phyloP scores from a whole-genome alignment of 345 rosid species.

The Melaleuca quinquenervia region DNA sequence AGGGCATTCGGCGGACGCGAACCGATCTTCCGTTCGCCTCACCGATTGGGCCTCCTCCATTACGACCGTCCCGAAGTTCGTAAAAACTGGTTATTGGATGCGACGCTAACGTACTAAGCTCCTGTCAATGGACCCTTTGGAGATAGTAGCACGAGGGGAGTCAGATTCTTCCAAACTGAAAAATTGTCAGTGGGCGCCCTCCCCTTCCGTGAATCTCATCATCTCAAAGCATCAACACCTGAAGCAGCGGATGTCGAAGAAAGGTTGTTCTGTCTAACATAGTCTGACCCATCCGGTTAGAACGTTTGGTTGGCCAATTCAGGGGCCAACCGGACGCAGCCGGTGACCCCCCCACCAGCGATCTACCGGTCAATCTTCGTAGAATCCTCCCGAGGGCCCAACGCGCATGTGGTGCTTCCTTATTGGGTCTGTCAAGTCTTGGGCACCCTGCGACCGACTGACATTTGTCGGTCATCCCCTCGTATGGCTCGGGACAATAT shows the following conservation, averaged over 20 bases:
- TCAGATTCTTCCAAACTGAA: background rate
- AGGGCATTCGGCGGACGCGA: no score
- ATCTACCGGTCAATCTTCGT: conserved; percentile 13
- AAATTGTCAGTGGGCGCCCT: background rate
- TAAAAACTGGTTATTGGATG: background rate
- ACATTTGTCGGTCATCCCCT: background rate
- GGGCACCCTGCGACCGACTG: background rate
- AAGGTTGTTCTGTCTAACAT: conserved; percentile 19
- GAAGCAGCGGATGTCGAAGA: background rate
- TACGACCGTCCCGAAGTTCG: background rate
- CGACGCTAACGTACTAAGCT: background rate
- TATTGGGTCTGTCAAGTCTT: background rate
- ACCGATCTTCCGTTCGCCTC: background rate
- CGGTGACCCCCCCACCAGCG: background rate
- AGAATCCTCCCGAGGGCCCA: background rate
- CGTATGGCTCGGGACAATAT: background rate
- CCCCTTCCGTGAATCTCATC: background rate
- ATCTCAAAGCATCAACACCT: background rate
- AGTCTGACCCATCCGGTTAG: background rate
- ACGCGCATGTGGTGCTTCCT: background rate
- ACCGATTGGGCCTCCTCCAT: background rate
- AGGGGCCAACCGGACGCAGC: background rate
- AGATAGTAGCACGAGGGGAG: background rate
- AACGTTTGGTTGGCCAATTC: conserved; percentile 18
- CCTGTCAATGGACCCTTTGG: background rate